Percentiles rank a stretch among this genome's conserved stretches.
These are phyloP conservation scores for Perkinsus marinus DNA, from an alignment of 169 alveolate species.

Conservation along the genomic window DNA sequence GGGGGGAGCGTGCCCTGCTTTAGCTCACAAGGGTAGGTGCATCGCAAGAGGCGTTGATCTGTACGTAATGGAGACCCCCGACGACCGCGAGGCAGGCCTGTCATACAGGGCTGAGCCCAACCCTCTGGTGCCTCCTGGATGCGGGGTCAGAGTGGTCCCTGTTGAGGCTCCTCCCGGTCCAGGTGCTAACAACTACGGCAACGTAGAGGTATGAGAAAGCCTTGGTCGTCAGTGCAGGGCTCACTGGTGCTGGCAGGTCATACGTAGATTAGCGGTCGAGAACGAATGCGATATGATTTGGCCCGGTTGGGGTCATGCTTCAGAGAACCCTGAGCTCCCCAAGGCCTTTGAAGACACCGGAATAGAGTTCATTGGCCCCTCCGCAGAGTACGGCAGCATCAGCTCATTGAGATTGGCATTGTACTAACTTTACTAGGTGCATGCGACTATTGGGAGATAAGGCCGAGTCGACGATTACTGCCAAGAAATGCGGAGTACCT, in stretches of 20 bases:
- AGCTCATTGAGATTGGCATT: not conserved
- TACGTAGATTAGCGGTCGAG: constrained; percentile 45
- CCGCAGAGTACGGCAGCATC: constrained; percentile 18
- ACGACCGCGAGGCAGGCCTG: constrained; percentile 48
- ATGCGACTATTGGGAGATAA: constrained; percentile 83
- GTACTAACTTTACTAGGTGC: not conserved
- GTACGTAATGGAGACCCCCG: constrained; percentile 56
- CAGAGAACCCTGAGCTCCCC: constrained; percentile 75
- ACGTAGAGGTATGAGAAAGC: constrained; percentile 27
- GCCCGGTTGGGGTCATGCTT: constrained; percentile 92
- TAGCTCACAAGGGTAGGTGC: not conserved
- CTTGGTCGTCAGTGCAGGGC: constrained; percentile 37
- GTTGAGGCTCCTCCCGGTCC: constrained; percentile 52
- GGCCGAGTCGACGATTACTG: constrained; percentile 73
- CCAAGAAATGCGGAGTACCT: constrained; percentile 57
- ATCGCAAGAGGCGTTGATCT: not conserved
- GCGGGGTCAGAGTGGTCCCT: not conserved
- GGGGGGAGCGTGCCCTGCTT: constrained; percentile 17
- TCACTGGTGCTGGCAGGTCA: constrained; percentile 52
- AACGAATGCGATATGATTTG: constrained; percentile 69
- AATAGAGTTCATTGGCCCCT: constrained; percentile 76
- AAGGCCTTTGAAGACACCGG: constrained; percentile 43
- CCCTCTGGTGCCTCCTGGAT: constrained; percentile 10
- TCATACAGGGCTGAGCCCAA: constrained; percentile 48
- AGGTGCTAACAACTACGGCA: constrained; percentile 49